Conservation (phyloP, 2,329 filamentous ascomycete species). For the Hypoxylon sp. region DNA sequence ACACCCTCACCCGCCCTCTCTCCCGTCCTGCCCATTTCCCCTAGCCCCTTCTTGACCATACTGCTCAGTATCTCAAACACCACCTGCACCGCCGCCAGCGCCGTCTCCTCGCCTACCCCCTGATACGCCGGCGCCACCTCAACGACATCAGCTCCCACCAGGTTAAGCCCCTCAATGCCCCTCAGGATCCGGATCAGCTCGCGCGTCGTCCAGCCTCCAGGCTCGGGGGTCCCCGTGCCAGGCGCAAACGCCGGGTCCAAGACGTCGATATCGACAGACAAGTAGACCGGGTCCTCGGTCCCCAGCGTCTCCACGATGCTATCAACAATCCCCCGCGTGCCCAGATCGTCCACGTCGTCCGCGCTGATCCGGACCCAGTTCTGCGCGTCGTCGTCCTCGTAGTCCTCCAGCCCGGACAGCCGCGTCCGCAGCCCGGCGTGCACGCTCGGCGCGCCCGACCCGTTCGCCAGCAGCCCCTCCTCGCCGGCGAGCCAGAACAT, state of each 20-base stretch:
- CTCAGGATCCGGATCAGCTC: slow-evolving; percentile 87
- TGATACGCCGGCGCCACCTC: slow-evolving; percentile 91
- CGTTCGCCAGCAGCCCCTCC: slow-evolving; percentile 70
- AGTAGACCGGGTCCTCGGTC: slow-evolving; percentile 81
- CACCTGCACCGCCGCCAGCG: slow-evolving; percentile 84
- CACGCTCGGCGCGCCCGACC: slow-evolving; percentile 66
- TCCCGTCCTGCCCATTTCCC: slow-evolving; percentile 53
- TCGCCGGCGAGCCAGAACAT: slow-evolving; percentile 92
- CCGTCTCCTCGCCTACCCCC: slow-evolving; percentile 81
- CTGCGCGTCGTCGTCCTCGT: slow-evolving; percentile 78
- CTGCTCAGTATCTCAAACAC: slow-evolving; percentile 87
- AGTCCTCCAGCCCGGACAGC: slow-evolving; percentile 75
- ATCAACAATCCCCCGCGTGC: slow-evolving; percentile 76
- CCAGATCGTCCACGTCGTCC: slow-evolving; percentile 89
- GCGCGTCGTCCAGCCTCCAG: slow-evolving; percentile 90
- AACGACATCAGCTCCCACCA: slow-evolving; percentile 91
- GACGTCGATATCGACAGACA: slow-evolving; percentile 82
- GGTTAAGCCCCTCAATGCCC: slow-evolving; percentile 83
- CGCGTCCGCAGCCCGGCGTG: slow-evolving; percentile 87
- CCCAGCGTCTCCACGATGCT: slow-evolving; percentile 79
- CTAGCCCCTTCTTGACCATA: slow-evolving; percentile 70
- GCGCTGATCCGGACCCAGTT: slow-evolving; percentile 84
- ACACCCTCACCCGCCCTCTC: slow-evolving; percentile 28
- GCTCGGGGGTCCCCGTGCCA: slow-evolving; percentile 89
- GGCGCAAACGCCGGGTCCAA: slow-evolving; percentile 76